Conservation (phyloP, 306 rosid genomes). For the Rubus idaeus region DNA sequence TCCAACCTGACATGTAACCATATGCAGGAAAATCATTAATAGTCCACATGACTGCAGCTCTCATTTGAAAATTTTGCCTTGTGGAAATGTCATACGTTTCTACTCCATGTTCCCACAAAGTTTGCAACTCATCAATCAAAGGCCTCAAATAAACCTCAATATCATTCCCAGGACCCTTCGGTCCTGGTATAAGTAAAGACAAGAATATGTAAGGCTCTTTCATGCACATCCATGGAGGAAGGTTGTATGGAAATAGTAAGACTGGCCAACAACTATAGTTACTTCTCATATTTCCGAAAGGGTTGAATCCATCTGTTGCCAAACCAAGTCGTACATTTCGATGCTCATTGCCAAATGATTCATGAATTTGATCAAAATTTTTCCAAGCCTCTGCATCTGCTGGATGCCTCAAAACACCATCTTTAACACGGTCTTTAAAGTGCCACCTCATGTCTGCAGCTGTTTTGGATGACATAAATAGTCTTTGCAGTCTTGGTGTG, state of each 20-base stretch:
- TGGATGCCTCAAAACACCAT: constrained; percentile 3
- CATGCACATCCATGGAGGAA: constrained; percentile 3
- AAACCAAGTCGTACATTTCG: constrained; percentile 5
- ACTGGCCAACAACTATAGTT: background rate
- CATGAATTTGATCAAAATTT: background rate
- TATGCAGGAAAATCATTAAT: background rate
- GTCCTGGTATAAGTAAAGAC: background rate
- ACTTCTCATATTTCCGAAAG: background rate
- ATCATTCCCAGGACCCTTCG: background rate
- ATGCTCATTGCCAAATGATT: background rate
- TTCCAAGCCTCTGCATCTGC: background rate
- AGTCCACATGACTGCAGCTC: background rate
- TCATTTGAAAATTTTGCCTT: background rate
- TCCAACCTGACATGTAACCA: background rate
- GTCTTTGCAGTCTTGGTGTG: background rate
- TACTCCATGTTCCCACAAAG: background rate
- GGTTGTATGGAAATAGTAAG: background rate
- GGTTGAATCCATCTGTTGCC: constrained; percentile 9
- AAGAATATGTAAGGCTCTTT: background rate
- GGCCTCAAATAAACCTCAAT: background rate
- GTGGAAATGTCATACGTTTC: background rate
- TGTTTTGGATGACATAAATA: background rate
- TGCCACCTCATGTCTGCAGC: background rate
- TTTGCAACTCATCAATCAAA: background rate
- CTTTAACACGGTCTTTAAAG: background rate